A percentile compares a stretch with the other conserved stretches of the same genome.
phyloP scores from a whole-genome alignment of 73 alveolate species.

The Stentor coeruleus region DNA sequence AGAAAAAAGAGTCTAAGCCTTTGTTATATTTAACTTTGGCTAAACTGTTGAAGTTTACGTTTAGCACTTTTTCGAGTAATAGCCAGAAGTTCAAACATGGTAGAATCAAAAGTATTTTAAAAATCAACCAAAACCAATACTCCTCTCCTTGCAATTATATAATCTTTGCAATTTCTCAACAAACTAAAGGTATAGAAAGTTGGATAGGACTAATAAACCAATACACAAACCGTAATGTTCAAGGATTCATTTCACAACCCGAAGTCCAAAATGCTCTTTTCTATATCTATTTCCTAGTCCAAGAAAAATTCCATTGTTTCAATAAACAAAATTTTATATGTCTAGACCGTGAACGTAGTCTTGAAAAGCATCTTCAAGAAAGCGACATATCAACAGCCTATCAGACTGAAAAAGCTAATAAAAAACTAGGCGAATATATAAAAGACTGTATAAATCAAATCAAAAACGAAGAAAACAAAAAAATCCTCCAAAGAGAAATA shows the following conservation, averaged over 20 bases:
- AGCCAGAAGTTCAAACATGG: neutral
- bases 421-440: neutral
- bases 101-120: neutral
- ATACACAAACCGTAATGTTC: neutral
- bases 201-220: neutral
- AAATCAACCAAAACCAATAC: neutral
- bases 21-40: neutral
- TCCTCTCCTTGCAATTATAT: neutral
- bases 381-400: neutral
- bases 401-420: neutral
- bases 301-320: neutral
- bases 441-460: neutral
- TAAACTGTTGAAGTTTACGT: neutral
- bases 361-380: slow-evolving; percentile 1
- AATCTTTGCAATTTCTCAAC: neutral
- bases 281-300: neutral
- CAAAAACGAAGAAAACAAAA: neutral
- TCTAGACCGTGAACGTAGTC: neutral
- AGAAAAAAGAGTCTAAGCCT: neutral
- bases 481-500: neutral
- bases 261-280: neutral
- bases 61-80: neutral
- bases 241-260: neutral
- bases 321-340: neutral
- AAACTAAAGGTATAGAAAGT: neutral